Evolutionary conservation across 78 protist genomes (phyloP).

Genomic region (Isochrysis galbana): DNA sequence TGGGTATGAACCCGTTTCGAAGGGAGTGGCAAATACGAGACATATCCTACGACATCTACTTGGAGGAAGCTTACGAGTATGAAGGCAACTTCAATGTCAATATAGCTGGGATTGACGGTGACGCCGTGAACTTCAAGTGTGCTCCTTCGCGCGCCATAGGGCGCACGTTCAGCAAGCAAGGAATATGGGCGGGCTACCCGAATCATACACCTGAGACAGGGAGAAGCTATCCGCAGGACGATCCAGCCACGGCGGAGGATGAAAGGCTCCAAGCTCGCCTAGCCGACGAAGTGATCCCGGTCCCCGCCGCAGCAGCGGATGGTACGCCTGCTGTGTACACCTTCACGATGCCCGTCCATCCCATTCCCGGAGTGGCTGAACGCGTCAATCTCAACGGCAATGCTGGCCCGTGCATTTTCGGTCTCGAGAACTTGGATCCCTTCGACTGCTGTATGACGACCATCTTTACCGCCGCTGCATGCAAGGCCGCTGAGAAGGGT

Average conservation of each 20-base stretch:
- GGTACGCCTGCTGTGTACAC: neutral
- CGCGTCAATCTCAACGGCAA: neutral
- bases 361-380: neutral
- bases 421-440: neutral
- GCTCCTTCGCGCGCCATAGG: neutral
- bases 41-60: neutral
- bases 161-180: neutral
- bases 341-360: neutral
- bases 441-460: neutral
- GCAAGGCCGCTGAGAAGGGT: neutral
- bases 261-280: neutral
- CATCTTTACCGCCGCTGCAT: neutral
- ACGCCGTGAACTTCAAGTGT: neutral
- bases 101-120: too few species aligned
- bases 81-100: neutral
- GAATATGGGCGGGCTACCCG: neutral
- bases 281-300: neutral
- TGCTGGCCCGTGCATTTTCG: neutral
- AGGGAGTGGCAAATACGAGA: neutral
- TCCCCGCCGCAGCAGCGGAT: neutral
- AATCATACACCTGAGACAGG: neutral
- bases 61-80: neutral
- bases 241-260: neutral
- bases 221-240: neutral
- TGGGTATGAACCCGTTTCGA: neutral